Percentiles rank a stretch among this genome's conserved stretches.
Evolutionary conservation across 148 eudicot genomes (phyloP).

Genomic region (Chenopodium berlandieri): DNA sequence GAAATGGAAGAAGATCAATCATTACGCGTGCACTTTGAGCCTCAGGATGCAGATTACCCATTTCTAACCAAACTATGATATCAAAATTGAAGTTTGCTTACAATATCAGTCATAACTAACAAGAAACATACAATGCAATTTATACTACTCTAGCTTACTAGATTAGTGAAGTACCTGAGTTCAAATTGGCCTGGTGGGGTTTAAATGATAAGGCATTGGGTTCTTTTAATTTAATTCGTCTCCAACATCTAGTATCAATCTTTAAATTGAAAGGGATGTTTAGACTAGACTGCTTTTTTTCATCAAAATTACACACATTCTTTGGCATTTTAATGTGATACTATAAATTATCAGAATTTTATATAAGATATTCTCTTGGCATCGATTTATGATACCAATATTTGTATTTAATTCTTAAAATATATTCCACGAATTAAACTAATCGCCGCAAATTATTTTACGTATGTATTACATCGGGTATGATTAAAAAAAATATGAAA

Average conservation of each 20-base stretch:
- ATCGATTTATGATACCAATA: no score
- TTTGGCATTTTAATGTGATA: background rate
- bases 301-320: background rate
- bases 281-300: no score
- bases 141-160: background rate
- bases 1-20: background rate
- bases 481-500: no score
- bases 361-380: background rate
- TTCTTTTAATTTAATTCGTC: background rate
- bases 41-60: slow-evolving; percentile 2
- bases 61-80: background rate
- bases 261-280: background rate
- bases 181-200: background rate
- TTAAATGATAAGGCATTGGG: background rate
- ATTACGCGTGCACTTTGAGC: background rate
- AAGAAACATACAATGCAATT: background rate
- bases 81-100: background rate
- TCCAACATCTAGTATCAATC: background rate
- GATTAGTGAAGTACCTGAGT: background rate
- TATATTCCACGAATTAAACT: no score
- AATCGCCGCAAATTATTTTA: no score
- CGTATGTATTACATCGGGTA: no score
- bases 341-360: background rate
- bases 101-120: background rate
- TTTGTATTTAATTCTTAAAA: no score